These are phyloP conservation scores for Trichosporon inkin DNA, from an alignment of 1,284 basidiomycete genomes.

Conservation along the genomic window DNA sequence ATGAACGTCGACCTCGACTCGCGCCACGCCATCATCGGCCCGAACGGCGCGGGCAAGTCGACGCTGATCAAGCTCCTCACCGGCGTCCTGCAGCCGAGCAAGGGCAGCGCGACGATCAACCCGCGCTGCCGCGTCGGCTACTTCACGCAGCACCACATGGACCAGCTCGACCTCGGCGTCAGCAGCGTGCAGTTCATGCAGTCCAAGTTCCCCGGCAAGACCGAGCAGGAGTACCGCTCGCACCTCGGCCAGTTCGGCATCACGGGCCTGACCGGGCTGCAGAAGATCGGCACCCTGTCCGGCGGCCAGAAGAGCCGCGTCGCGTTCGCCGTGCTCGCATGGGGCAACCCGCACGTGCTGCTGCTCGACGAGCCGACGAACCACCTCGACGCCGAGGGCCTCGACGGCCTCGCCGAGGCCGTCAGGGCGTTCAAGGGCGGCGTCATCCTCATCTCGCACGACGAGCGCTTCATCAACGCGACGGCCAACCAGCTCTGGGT, in stretches of 20 bases:
- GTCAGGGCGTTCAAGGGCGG: slow-evolving; percentile 92
- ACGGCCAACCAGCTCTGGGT: slow-evolving; percentile 57
- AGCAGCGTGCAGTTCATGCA: slow-evolving; percentile 90
- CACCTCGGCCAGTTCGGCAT: slow-evolving; percentile 99
- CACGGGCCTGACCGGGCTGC: slow-evolving; percentile 82
- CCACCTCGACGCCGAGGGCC: slow-evolving; percentile 89
- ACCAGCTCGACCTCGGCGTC: slow-evolving; percentile 78
- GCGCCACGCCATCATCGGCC: slow-evolving; percentile 83
- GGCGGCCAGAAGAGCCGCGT: slow-evolving; percentile 97
- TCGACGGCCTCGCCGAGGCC: slow-evolving; percentile 90
- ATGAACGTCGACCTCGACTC: slow-evolving; percentile 88
- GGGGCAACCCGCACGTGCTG: slow-evolving; percentile 82
- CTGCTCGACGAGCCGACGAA: slow-evolving; percentile 95
- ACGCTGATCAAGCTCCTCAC: slow-evolving; percentile 82
- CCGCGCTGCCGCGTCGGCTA: slow-evolving; percentile 85
- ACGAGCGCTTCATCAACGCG: slow-evolving; percentile 84
- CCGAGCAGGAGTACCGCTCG: slow-evolving; percentile 90
- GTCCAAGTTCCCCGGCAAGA: slow-evolving; percentile 85
- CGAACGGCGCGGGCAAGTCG: slow-evolving; percentile 57
- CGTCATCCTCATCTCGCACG: slow-evolving; percentile 76
- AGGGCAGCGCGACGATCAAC: slow-evolving; percentile 84
- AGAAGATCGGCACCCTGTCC: slow-evolving; percentile 55
- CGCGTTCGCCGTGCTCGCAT: slow-evolving; percentile 85
- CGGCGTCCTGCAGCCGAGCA: slow-evolving; percentile 74
- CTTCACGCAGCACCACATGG: slow-evolving; percentile 97